Evolutionary conservation across 2,329 filamentous ascomycete genomes (phyloP).

Genomic region (Colletotrichum sp.): DNA sequence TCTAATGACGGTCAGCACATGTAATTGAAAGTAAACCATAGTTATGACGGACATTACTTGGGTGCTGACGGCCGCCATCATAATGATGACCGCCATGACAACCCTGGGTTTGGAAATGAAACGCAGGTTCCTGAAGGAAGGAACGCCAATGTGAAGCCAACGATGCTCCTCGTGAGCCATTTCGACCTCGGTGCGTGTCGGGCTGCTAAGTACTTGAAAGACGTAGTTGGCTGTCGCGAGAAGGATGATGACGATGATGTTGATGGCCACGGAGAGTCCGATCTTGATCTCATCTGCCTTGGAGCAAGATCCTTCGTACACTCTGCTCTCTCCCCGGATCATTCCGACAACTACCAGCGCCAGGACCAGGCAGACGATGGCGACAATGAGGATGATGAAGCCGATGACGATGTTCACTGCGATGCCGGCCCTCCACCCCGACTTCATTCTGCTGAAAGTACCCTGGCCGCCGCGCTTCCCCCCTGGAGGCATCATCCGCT

Average conservation of each 20-base stretch:
- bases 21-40: not conserved
- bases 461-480: constrained; percentile 25
- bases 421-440: constrained; percentile 54
- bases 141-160: constrained; percentile 61
- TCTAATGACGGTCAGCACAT: constrained; percentile 29
- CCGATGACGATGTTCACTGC: constrained; percentile 46
- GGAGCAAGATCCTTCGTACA: constrained; percentile 44
- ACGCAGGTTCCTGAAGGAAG: constrained; percentile 54
- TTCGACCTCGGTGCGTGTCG: constrained; percentile 53
- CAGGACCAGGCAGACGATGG: constrained; percentile 43
- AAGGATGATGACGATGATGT: constrained; percentile 45
- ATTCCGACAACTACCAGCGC: constrained; percentile 37
- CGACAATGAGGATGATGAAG: constrained; percentile 40
- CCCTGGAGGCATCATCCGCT: constrained; percentile 11
- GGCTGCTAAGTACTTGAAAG: constrained; percentile 59
- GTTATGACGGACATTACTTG: constrained; percentile 52
- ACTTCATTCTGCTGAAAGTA: constrained; percentile 31
- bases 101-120: constrained; percentile 46
- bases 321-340: constrained; percentile 36
- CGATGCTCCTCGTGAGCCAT: constrained; percentile 47
- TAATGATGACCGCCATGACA: constrained; percentile 40
- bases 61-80: constrained; percentile 46
- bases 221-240: constrained; percentile 57
- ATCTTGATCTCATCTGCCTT: constrained; percentile 40
- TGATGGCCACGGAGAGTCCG: constrained; percentile 50